phyloP scores from a whole-genome alignment of 176 grass and related monocot species.

The Tillandsia leiboldiana region DNA sequence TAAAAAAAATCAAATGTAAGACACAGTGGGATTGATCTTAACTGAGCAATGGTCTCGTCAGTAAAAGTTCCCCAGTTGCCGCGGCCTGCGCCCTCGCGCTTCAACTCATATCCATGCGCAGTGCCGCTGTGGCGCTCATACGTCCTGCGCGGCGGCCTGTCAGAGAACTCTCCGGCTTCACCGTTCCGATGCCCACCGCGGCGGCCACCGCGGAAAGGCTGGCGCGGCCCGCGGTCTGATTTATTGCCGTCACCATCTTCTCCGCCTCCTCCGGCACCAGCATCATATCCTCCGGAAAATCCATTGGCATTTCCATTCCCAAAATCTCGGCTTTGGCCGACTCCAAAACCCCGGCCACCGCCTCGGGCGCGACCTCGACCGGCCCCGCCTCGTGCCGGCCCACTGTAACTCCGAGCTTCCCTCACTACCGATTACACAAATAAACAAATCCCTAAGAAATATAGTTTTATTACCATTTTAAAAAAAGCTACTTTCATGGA shows the following conservation, averaged over 20 bases:
- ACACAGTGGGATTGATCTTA: conserved; percentile 9
- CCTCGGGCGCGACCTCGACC: conserved; percentile 40
- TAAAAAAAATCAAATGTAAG: not conserved
- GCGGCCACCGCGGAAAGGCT: conserved; percentile 39
- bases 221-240: conserved; percentile 34
- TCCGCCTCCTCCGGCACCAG: conserved; percentile 30
- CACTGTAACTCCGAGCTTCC: conserved; percentile 26
- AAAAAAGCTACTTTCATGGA: too few species aligned
- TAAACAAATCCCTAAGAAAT: not conserved
- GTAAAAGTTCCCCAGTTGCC: conserved; percentile 68
- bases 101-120: conserved; percentile 57
- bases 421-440: conserved; percentile 24
- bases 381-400: conserved; percentile 46
- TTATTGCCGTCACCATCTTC: conserved; percentile 29
- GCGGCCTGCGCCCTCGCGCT: conserved; percentile 57
- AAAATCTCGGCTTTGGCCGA: conserved; percentile 41
- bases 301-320: conserved; percentile 34
- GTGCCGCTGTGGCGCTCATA: conserved; percentile 81
- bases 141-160: conserved; percentile 44
- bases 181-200: conserved; percentile 52
- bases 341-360: conserved; percentile 43
- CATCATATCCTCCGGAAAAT: conserved; percentile 41
- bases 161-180: conserved; percentile 41
- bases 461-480: too few species aligned
- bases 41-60: conserved; percentile 55